Evolutionary conservation across 176 grass and related monocot species (phyloP), one percentile per base, ranked within the genome.

Genomic region (Luzula sylvatica): DNA sequence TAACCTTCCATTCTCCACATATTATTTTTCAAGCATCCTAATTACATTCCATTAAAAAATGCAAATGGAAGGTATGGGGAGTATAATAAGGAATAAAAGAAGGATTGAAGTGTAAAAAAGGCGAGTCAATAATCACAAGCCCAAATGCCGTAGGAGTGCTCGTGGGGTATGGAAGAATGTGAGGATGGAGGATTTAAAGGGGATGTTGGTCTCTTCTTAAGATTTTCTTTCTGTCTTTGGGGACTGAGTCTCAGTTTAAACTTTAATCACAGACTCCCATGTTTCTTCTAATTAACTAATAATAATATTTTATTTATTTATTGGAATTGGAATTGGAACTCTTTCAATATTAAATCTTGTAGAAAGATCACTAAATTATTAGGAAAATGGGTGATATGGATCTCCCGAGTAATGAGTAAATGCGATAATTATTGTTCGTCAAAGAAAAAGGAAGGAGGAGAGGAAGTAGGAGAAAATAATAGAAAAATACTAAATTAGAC

Each of bases 141-240:
- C 40, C 65, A 69, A 69, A 55, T 55, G 49, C 65, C 23, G 53
- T 59, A 58, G 54, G 14, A 55, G 42, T 71, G 55, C 67, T 50
- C 67, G 67, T 71, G 67, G 67, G 67, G 43, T 71, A 49, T 71
- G 46, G 67, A 45, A 38, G 53, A 59, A 57, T 28, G 14, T 41
- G 43, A 60, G 26, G 41, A 45, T 61, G 9, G 67, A 39, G 67
- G 56, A 58, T 58, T 49, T 71, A 32, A 50, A 61, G 67, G 25
- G 67, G 3, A 71, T 71, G 67, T 71, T 61, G 67, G 67, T 71
- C 67, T 60, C 42, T 30, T 26, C 25, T 49, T 51, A 11, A 52
- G 52, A 57, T 47, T 71, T 38, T 49, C 42, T 11, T 71, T 42
- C 30, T 71, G 20, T 49, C 42, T 11, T 71, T 42, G 67, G 67